Conservation (phyloP, 768 basidiomycete species). For the Ramaria sp. region DNA sequence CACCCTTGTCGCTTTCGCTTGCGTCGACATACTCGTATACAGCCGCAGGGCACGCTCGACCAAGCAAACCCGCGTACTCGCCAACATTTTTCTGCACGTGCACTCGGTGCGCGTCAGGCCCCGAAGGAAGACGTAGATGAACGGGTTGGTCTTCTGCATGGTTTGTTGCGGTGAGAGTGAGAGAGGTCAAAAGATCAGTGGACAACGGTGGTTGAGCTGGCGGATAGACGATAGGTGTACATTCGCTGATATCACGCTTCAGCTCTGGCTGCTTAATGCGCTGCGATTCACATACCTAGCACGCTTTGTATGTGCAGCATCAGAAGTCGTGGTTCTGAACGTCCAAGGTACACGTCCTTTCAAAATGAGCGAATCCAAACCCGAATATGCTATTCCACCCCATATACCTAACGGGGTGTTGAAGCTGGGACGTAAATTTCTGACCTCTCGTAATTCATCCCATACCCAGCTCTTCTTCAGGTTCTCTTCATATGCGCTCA, state of each 20-base stretch:
- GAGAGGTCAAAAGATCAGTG: constrained; percentile 85
- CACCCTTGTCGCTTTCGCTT: constrained; percentile 39
- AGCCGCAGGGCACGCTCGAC: constrained; percentile 83
- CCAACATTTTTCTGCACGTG: constrained; percentile 71
- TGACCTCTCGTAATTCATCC: constrained; percentile 77
- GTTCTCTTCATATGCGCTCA: constrained; percentile 61
- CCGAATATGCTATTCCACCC: constrained; percentile 85
- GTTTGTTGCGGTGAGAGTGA: constrained; percentile 87
- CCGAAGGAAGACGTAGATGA: constrained; percentile 68
- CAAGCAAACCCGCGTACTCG: constrained; percentile 82
- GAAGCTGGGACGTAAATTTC: constrained; percentile 89
- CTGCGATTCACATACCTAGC: constrained; percentile 30
- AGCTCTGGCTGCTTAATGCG: neutral
- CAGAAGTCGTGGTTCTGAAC: constrained; percentile 56
- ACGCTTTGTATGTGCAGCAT: constrained; percentile 61
- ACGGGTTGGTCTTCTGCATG: constrained; percentile 95
- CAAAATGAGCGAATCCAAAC: constrained; percentile 75
- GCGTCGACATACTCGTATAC: constrained; percentile 85
- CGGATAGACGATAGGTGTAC: constrained; percentile 77
- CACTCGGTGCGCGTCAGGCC: constrained; percentile 33
- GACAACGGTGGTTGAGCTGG: constrained; percentile 80
- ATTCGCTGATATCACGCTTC: constrained; percentile 26
- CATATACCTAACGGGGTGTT: constrained; percentile 65
- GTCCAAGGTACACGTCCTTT: constrained; percentile 90
- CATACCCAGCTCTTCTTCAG: constrained; percentile 77